Evolutionary conservation across 345 rosid species (phyloP).

Genomic region (Limnanthes douglasii): DNA sequence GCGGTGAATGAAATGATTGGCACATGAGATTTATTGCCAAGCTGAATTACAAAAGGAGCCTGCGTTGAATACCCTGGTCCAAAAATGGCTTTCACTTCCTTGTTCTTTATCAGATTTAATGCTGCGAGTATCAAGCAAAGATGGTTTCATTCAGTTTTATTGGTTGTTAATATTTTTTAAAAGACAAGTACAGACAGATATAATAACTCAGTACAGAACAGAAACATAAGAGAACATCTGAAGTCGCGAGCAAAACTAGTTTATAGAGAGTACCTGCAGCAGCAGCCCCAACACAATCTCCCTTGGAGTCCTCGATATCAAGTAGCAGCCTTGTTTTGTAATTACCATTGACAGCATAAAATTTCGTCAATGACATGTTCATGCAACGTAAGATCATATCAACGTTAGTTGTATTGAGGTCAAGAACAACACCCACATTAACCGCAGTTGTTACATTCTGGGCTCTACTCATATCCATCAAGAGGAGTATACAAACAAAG

Average conservation of each 20-base stretch:
- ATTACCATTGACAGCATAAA: background rate
- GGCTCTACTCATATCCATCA: too few species aligned
- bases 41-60: constrained; percentile 17
- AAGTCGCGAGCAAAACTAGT: background rate
- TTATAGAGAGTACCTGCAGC: constrained; percentile 5
- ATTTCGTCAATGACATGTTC: constrained; percentile 3
- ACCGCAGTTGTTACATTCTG: too few species aligned
- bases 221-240: background rate
- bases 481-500: too few species aligned
- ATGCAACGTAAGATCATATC: background rate
- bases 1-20: constrained; percentile 38
- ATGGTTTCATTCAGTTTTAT: background rate
- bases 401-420: constrained; percentile 1
- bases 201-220: background rate
- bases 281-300: constrained; percentile 5
- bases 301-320: background rate
- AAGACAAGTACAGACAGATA: too few species aligned
- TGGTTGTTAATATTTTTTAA: too few species aligned
- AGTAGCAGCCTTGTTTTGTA: constrained; percentile 1
- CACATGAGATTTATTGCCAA: constrained; percentile 23
- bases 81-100: constrained; percentile 33
- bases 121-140: constrained; percentile 21
- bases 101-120: constrained; percentile 27
- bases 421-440: constrained; percentile 7
- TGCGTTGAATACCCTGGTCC: constrained; percentile 39